Evolutionary conservation across 192 early-diverging fungal genomes (phyloP).

Genomic region (Backusella australiensis): DNA sequence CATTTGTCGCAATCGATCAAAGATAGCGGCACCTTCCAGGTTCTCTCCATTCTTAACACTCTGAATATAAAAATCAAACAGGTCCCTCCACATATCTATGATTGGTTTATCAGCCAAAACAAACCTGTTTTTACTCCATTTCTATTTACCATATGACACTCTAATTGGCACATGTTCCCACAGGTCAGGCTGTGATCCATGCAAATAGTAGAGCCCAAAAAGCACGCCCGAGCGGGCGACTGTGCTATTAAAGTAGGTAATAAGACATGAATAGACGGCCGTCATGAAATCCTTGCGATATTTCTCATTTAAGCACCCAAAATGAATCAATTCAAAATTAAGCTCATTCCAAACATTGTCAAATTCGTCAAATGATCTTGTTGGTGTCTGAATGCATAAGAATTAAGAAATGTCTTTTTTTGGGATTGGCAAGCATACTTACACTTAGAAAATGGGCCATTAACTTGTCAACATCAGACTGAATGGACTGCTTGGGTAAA

Average conservation of each 20-base stretch:
- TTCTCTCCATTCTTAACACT: not conserved
- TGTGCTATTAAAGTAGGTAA: not conserved
- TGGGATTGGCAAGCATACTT: not conserved
- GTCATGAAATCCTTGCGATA: not conserved
- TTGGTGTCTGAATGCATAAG: not conserved
- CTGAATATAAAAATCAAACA: not conserved
- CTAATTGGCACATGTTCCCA: not conserved
- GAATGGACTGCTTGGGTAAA: not conserved
- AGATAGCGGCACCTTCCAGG: not conserved
- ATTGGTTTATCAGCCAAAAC: not conserved
- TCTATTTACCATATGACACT: conserved; percentile 5
- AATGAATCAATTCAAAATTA: conserved; percentile 1
- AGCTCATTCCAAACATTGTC: conserved; percentile 11
- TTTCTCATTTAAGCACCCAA: not conserved
- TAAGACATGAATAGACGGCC: not conserved
- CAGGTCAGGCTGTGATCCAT: not conserved
- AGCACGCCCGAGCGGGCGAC: not conserved
- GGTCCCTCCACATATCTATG: not conserved
- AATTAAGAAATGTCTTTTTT: not conserved
- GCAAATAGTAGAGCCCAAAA: not conserved
- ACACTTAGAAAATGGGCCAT: conserved; percentile 5
- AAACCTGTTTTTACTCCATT: too few relatives aligned
- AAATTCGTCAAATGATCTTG: not conserved
- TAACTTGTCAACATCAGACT: conserved; percentile 9
- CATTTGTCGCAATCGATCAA: not conserved